phyloP scores from a whole-genome alignment of 2,329 filamentous ascomycete genomes.

The Westerdykella sp. region DNA sequence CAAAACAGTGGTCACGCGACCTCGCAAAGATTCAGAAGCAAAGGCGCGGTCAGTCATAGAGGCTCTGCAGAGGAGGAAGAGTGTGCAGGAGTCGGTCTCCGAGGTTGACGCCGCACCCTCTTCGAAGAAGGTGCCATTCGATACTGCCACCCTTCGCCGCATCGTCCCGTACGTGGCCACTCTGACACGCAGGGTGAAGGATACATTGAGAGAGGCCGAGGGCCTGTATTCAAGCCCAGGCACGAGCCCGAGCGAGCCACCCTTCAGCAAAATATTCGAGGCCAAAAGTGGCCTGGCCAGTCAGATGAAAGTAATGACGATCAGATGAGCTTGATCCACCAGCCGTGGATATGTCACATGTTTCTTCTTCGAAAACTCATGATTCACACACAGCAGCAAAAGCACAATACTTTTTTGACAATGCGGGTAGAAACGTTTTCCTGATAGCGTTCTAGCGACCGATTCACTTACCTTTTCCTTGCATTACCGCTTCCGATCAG shows the following conservation, averaged over 20 bases:
- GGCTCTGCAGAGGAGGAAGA: constrained; percentile 49
- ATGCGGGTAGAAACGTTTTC: neutral
- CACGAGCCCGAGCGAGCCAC: constrained; percentile 32
- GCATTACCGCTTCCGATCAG: neutral
- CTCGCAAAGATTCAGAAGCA: constrained; percentile 51
- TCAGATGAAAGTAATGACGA: constrained; percentile 39
- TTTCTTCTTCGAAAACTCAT: too few relatives aligned
- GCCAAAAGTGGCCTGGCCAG: constrained; percentile 28
- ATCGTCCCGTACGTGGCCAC: constrained; percentile 52
- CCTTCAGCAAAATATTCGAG: constrained; percentile 31
- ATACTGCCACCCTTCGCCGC: constrained; percentile 57
- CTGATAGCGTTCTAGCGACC: neutral
- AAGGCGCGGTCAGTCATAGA: constrained; percentile 59
- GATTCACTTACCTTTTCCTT: neutral
- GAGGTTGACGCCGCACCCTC: constrained; percentile 24
- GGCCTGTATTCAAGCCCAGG: constrained; percentile 43
- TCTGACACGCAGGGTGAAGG: constrained; percentile 45
- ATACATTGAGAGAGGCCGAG: constrained; percentile 43
- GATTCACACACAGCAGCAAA: too few relatives aligned
- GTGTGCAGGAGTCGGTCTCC: constrained; percentile 21
- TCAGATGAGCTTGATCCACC: constrained; percentile 11
- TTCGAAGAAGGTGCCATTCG: constrained; percentile 56
- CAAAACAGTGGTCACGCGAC: constrained; percentile 35
- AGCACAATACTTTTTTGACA: neutral
- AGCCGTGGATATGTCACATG: too few relatives aligned